These are phyloP conservation scores for Vanderwaltozyma yarrowii DNA, from an alignment of 805 yeast genomes.

Conservation along the genomic window DNA sequence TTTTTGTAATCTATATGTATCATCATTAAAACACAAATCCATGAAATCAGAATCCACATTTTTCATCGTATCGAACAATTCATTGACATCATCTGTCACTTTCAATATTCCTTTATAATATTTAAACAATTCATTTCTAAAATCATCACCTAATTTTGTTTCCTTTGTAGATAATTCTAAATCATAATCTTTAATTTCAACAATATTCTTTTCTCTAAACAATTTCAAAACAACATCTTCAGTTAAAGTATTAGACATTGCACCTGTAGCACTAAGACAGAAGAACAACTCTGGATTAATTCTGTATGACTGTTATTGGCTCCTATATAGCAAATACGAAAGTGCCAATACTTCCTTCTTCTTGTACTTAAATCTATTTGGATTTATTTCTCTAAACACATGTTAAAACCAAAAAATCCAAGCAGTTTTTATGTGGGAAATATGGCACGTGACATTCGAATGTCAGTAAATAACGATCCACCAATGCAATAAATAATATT, in stretches of 20 bases:
- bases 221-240: not conserved
- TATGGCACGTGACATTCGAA: no score
- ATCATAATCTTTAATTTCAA: slow-evolving; percentile 8
- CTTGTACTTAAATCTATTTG: no score
- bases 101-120: slow-evolving; percentile 19
- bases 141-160: slow-evolving; percentile 10
- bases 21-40: slow-evolving; percentile 26
- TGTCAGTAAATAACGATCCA: no score
- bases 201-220: slow-evolving; percentile 3
- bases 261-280: no score
- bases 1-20: slow-evolving; percentile 13
- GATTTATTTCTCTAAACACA: no score
- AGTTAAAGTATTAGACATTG: not conserved
- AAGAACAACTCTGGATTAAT: no score
- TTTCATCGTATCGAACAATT: slow-evolving; percentile 10
- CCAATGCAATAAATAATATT: no score
- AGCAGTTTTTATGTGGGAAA: no score
- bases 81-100: slow-evolving; percentile 17
- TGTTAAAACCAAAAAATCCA: no score
- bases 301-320: no score
- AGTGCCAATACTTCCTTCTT: no score
- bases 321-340: no score
- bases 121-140: slow-evolving; percentile 12
- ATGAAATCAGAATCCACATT: slow-evolving; percentile 16
- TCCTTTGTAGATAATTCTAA: slow-evolving; percentile 10